Conservation (phyloP, 2,329 filamentous ascomycete species). For the Aaosphaeria arxii region DNA sequence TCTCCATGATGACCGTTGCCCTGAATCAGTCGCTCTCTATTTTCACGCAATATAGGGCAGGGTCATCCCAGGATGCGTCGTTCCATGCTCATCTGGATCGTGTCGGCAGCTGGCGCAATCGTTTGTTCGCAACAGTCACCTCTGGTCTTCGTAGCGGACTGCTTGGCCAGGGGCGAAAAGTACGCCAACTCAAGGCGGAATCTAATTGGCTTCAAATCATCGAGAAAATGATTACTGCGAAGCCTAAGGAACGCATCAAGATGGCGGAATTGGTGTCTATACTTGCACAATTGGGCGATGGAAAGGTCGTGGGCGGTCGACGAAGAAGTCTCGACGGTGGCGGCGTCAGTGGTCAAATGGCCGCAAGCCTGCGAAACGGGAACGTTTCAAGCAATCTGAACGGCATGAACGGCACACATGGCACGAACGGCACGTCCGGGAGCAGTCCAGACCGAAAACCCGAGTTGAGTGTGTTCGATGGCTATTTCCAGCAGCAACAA, state of each 20-base stretch:
- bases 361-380: slow-evolving; percentile 13
- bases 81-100: slow-evolving; percentile 40
- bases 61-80: slow-evolving; percentile 32
- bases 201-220: slow-evolving; percentile 34
- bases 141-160: slow-evolving; percentile 25
- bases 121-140: slow-evolving; percentile 28
- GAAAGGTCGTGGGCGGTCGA: slow-evolving; percentile 22
- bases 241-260: slow-evolving; percentile 34
- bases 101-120: slow-evolving; percentile 31
- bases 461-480: slow-evolving; percentile 34
- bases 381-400: slow-evolving; percentile 2
- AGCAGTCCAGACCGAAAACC: slow-evolving; percentile 16
- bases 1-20: slow-evolving; percentile 37
- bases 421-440: slow-evolving; percentile 1
- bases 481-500: slow-evolving; percentile 33
- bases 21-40: slow-evolving; percentile 33
- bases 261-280: slow-evolving; percentile 22
- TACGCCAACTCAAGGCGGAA: slow-evolving; percentile 32
- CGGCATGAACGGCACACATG: neutral
- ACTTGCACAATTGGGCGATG: slow-evolving; percentile 26
- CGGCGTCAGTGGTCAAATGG: slow-evolving; percentile 29
- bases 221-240: slow-evolving; percentile 31
- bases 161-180: slow-evolving; percentile 24
- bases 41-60: slow-evolving; percentile 33
- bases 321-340: slow-evolving; percentile 35